Evolutionary conservation across 108 stramenopile species (phyloP).

Genomic region (Pseudonitzschia delicatissima): DNA sequence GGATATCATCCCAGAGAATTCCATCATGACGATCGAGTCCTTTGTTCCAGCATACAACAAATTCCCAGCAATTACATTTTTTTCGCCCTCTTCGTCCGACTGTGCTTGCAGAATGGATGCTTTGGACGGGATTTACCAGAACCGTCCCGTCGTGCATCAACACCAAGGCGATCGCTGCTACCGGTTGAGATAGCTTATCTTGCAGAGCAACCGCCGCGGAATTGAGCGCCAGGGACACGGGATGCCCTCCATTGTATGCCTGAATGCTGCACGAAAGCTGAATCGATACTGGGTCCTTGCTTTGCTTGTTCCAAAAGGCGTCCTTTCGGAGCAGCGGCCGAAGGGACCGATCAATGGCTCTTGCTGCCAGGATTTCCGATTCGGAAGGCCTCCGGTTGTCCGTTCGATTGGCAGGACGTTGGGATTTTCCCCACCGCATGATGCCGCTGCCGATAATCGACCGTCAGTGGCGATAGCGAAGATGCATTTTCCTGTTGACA

Average conservation of each 20-base stretch:
- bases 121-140: conserved; percentile 33
- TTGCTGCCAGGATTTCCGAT: conserved; percentile 50
- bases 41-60: conserved; percentile 62
- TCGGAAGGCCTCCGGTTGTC: conserved; percentile 53
- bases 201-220: conserved; percentile 74
- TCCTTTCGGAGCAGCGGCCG: conserved; percentile 46
- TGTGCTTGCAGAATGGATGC: conserved; percentile 11
- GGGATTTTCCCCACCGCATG: conserved; percentile 70
- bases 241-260: conserved; percentile 41
- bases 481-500: not conserved
- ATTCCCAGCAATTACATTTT: conserved; percentile 14
- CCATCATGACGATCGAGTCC: conserved; percentile 52
- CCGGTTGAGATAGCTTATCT: conserved; percentile 53
- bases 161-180: conserved; percentile 53
- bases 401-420: conserved; percentile 29
- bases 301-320: not conserved
- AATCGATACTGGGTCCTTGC: conserved; percentile 28
- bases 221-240: conserved; percentile 70
- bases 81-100: not conserved
- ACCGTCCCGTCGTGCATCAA: conserved; percentile 37
- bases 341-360: conserved; percentile 65
- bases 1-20: conserved; percentile 39
- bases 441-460: conserved; percentile 61
- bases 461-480: conserved; percentile 25
- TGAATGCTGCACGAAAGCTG: conserved; percentile 55